Conservation (phyloP, 2,329 filamentous ascomycete species). For the Cryphonectria parasitica region DNA sequence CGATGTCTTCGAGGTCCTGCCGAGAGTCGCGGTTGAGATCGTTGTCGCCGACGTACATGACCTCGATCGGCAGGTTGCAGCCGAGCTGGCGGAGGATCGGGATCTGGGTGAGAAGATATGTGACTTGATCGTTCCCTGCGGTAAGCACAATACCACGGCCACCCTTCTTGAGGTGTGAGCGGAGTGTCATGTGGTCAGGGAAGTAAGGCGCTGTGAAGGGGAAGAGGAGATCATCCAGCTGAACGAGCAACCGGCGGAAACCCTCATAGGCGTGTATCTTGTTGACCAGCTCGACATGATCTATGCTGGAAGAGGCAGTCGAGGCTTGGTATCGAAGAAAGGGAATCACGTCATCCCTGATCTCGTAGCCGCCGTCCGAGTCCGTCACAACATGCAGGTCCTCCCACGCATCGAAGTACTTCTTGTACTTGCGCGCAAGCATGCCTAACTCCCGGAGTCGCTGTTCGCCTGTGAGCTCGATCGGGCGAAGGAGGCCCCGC, state of each 20-base stretch:
- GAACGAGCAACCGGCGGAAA: constrained; percentile 45
- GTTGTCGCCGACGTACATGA: constrained; percentile 47
- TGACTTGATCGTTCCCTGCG: constrained; percentile 47
- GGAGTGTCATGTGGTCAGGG: constrained; percentile 48
- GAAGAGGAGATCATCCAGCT: constrained; percentile 44
- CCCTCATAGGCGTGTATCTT: constrained; percentile 47
- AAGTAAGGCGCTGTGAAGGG: constrained; percentile 47
- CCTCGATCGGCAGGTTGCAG: constrained; percentile 44
- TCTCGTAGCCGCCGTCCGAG: constrained; percentile 40
- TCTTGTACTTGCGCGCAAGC: constrained; percentile 44
- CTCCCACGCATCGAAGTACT: constrained; percentile 47
- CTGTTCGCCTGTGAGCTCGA: constrained; percentile 43
- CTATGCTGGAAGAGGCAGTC: constrained; percentile 24
- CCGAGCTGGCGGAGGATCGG: constrained; percentile 41
- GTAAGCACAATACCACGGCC: constrained; percentile 50
- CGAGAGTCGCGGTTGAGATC: constrained; percentile 49
- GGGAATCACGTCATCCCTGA: constrained; percentile 47
- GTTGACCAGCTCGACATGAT: constrained; percentile 34
- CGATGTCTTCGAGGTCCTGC: constrained; percentile 45
- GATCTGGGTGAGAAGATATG: constrained; percentile 48
- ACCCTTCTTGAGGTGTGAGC: constrained; percentile 45
- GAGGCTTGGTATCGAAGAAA: constrained; percentile 39
- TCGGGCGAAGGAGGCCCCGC: constrained; percentile 42
- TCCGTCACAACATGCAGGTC: constrained; percentile 38
- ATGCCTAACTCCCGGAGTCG: constrained; percentile 45